phyloP scores from a whole-genome alignment of 2,329 filamentous ascomycete genomes.

The Penicillium sp. region DNA sequence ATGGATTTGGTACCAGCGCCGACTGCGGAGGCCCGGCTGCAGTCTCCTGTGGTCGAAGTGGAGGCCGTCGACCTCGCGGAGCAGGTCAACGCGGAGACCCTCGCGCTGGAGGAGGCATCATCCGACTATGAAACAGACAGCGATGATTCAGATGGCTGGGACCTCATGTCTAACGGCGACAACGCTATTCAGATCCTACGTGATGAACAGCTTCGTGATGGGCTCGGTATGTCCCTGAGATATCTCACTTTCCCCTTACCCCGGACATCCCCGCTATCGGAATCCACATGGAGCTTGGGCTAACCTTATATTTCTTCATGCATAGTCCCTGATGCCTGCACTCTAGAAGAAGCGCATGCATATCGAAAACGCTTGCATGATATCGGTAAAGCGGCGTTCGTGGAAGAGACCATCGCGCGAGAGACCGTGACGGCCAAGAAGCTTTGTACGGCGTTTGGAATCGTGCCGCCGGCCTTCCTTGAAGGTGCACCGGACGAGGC shows the following conservation, averaged over 20 bases:
- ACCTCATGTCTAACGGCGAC: conserved; percentile 60
- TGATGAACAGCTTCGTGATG: conserved; percentile 47
- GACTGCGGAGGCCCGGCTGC: conserved; percentile 32
- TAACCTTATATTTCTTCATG: conserved; percentile 7
- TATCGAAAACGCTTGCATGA: conserved; percentile 68
- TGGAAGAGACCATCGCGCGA: conserved; percentile 64
- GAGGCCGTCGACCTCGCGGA: conserved; percentile 30
- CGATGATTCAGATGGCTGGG: conserved; percentile 50
- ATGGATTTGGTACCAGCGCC: conserved; percentile 40
- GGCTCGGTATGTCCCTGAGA: conserved; percentile 43
- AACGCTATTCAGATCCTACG: conserved; percentile 58
- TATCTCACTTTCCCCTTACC: conserved; percentile 12
- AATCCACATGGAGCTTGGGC: conserved; percentile 13
- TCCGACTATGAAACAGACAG: conserved; percentile 36
- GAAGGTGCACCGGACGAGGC: conserved; percentile 67
- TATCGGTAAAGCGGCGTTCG: conserved; percentile 73
- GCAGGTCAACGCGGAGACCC: conserved; percentile 24
- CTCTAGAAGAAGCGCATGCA: conserved; percentile 62
- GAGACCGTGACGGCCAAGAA: conserved; percentile 72
- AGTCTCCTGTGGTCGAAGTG: conserved; percentile 36
- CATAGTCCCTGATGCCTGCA: conserved; percentile 54
- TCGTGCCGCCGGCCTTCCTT: conserved; percentile 68
- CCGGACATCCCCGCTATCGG: conserved; percentile 21
- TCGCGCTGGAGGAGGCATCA: conserved; percentile 30
- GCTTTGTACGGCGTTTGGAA: conserved; percentile 78